Base-by-base conservation (phyloP, 805 yeast species). In the Zygotorulaspora florentina region DNA sequence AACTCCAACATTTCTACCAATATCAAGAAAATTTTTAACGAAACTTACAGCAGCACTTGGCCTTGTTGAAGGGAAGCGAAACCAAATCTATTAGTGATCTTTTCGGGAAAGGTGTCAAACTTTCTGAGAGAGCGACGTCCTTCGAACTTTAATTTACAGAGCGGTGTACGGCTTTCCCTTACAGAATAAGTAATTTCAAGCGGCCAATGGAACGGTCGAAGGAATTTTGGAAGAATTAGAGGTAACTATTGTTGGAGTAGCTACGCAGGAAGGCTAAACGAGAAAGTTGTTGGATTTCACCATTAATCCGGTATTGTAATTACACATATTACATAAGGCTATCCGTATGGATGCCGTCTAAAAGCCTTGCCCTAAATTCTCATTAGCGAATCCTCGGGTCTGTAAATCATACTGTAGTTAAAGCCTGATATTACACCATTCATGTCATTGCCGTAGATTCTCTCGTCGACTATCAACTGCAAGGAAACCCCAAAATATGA, bases 401-500 rank as follows among this genome's bases (percentile, higher is more conserved):
- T 72, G 60, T 73, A 83, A 2, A 85, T 79, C 46, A 84, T 65
- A 56, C 84, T 78, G 67, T 85, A 86, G 57, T 84, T 78, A 52
- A 83, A 72, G 13, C 82, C 76, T 52, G 74, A 73, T 35, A 86
- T 78, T 10, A 59, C 62, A 13, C 63, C 55, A 57, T 68, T 49
- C 53, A 61, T 59, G 23, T 64, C 65, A 40, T 64, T 64, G 30
- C 55, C 58, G 40, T 66, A 59, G 11, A 75, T 60, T 12, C 65
- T 54, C 45, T 79, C 84, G 62, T 84, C 88, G 7, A 65, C 25
- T 12, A 83, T 77, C 54, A 84, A 53, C 51, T 73, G 78, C 30
- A 83, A 55, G 43, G 76, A 76, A 36, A 81, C 80, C 2, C 91
- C 93, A 59, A 77, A 80, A 79, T 85, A 80, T 5, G 83, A 70